These are phyloP conservation scores for Fusarium globosum DNA, from an alignment of 2,329 filamentous ascomycete genomes.

Conservation along the genomic window DNA sequence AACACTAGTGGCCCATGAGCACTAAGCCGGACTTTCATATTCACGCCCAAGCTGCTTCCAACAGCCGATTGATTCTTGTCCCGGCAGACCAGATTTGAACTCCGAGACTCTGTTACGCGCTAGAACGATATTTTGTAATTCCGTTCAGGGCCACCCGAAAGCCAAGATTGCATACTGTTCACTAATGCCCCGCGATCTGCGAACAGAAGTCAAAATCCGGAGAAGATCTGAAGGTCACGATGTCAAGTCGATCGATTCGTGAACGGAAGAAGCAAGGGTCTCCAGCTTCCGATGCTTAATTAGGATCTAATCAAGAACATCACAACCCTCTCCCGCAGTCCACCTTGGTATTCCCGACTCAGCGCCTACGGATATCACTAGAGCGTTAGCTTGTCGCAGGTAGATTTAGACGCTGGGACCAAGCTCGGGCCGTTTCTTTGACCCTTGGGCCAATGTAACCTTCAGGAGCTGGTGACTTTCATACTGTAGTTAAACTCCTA, in stretches of 20 bases:
- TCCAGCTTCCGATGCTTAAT: background rate
- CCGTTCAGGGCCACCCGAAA: background rate
- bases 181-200: background rate
- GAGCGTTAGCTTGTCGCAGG: background rate
- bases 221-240: background rate
- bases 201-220: background rate
- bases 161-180: background rate
- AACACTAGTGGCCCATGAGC: background rate
- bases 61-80: fast-evolving
- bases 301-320: background rate
- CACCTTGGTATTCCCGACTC: background rate
- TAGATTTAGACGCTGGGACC: background rate
- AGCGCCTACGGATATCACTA: fast-evolving
- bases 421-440: fast-evolving
- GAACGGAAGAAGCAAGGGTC: background rate
- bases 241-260: too few relatives aligned
- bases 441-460: background rate
- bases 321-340: fast-evolving
- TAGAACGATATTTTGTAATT: background rate
- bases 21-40: background rate
- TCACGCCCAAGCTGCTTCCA: background rate
- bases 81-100: background rate
- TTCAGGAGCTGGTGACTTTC: fast-evolving
- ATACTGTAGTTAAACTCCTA: background rate
- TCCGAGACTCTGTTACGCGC: background rate